Base-by-base conservation (phyloP, 768 basidiomycete species). In the Rhodotorula babjevae region DNA sequence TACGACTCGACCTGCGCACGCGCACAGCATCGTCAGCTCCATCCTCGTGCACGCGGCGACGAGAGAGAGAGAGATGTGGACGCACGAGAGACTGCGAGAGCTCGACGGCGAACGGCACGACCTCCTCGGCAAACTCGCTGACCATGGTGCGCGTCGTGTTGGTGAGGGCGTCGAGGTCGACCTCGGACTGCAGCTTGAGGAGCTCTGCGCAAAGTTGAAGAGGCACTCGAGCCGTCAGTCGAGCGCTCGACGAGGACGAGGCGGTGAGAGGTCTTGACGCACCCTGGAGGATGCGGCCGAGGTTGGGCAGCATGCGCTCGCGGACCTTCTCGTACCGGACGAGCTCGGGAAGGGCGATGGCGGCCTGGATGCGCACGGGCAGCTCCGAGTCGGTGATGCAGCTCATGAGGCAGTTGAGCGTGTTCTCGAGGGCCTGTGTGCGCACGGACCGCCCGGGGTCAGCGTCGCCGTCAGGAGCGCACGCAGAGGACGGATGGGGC, bases 281-380 rank as follows among this genome's bases (percentile, higher is more conserved):
- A 89, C 90, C 89, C 84, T 92, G 90, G 69, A 94, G 87, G 80
- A 94, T 90, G 80, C 92, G 90, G 61, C 88, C 91, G 53, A 93
- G 89, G 78, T 88, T 87, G 19, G 89, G 87, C 4, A 87, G 84
- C 61, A 94, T 87, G 19, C 87, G 87, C 7, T 80, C 83, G 76
- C 86, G 87, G 62, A 94, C 92, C 88, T 75, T 47, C 58, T 77
- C 75, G 76, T 82, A 81, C 16, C 84, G 81, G 25, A 92, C 85
- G 83, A 93, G 84, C 79, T 92, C 88, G 7, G 90, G 89, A 69
- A 95, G 82, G 3, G 90, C 87, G 72, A 93, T 82, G 2, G 88
- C 88, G 14, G 91, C 91, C 65, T 92, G 90, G 16, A 93, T 90
- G 50, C 88, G 87, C 42, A 93, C 91, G 0, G 92, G 91, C 66